A percentile compares a stretch with the other conserved stretches of the same genome.
phyloP scores from a whole-genome alignment of 192 early-diverging fungal genomes.

The Gigaspora rosea region DNA sequence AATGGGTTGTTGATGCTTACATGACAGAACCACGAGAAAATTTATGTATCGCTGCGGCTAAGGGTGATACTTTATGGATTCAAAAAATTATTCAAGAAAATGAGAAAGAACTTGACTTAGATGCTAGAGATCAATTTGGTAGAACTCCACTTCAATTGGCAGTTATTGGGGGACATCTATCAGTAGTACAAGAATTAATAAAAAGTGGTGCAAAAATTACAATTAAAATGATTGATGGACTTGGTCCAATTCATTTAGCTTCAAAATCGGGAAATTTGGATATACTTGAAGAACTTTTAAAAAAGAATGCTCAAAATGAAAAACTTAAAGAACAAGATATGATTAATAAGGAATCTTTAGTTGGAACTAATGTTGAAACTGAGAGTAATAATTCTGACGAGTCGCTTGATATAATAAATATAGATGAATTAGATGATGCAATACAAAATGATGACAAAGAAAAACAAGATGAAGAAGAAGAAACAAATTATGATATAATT shows the following conservation, averaged over 20 bases:
- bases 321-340: not conserved
- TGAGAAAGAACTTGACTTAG: not conserved
- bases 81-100: not conserved
- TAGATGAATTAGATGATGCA: not conserved
- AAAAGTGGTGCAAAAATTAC: conserved; percentile 6
- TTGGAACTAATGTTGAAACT: not conserved
- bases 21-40: no score
- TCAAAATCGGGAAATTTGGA: not conserved
- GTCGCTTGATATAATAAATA: conserved; percentile 1
- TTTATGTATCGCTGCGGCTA: not conserved
- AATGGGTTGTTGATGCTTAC: not conserved
- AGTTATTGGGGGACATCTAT: not conserved
- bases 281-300: conserved; percentile 2
- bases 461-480: not conserved
- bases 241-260: conserved; percentile 2
- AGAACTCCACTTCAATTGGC: conserved; percentile 27
- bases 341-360: not conserved
- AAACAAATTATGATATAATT: conserved; percentile 9
- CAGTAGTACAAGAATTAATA: not conserved
- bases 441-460: not conserved
- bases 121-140: conserved; percentile 18
- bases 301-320: conserved; percentile 8
- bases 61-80: not conserved
- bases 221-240: conserved; percentile 7
- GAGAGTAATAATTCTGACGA: not conserved